Evolutionary conservation across 192 early-diverging fungal species (phyloP), one percentile per base, ranked within the genome.

Genomic region (Chytriomyces confervae): DNA sequence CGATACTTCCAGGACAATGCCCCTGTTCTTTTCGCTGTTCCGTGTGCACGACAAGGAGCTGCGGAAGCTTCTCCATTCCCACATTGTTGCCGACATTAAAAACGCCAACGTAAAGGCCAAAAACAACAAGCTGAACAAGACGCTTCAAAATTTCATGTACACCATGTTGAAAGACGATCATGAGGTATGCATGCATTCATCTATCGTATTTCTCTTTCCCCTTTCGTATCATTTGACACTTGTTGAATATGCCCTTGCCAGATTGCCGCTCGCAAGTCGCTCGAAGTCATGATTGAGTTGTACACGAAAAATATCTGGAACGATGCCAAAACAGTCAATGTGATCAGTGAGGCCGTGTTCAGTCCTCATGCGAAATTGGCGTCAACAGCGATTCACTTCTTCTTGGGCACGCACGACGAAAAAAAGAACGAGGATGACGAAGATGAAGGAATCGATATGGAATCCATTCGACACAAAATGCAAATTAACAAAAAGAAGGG

Each of bases 51-150:
- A 99, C 86, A 98, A 98, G 83, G 82, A 86, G 44, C 91, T 99
- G 63, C 91, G 98, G 49, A 90, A 93, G 63, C 80, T 93, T 74
- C 87, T 99, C 36, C 97, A 98, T 85, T 90, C 83, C 62, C 94
- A 97, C 83, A 98, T 99, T 78, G 95, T 99, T 1, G 92, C 88
- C 64, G 96, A 99, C 83, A 96, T 99, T 86, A 95, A 95, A 80
- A 91, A 89, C 66, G 89, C 95, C 61, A 99, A 98, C 86, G 88
- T 86, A 45, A 96, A 96, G 80, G 87, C 91, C 43, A 96, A 95
- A 83, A 98, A 99, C 89, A 96, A 97, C 90, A 95, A 94, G 82
- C 86, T 99, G 63, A 99, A 99, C 91, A 98, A 97, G 81, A 91
- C 93, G 20, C 86, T 99, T 57, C 98, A 98, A 86, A 94, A 93